A percentile compares a stretch with the other conserved stretches of the same genome.
Evolutionary conservation across 495 filamentous ascomycete genomes (phyloP).

Genomic region (Penicillium diatomitis): DNA sequence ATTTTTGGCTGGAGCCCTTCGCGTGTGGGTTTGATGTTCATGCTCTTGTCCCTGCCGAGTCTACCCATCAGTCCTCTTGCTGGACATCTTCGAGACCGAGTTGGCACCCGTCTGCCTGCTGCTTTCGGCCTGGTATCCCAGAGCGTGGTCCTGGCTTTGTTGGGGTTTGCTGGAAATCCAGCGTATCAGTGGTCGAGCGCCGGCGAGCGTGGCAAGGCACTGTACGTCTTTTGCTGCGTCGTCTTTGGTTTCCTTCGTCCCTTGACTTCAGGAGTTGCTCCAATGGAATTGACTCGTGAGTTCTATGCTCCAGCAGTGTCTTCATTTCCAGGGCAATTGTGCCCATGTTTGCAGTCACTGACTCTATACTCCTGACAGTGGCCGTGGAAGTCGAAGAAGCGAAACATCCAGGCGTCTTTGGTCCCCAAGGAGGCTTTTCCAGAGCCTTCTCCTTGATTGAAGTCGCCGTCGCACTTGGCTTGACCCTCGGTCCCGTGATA

Average conservation of each 20-base stretch:
- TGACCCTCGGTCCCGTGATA: slow-evolving; percentile 27
- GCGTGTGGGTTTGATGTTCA: slow-evolving; percentile 21
- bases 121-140: slow-evolving; percentile 12
- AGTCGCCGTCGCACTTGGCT: slow-evolving; percentile 26
- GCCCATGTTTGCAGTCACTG: too few species aligned
- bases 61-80: slow-evolving; percentile 13
- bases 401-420: slow-evolving; percentile 22
- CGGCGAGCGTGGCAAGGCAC: slow-evolving; percentile 8
- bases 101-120: slow-evolving; percentile 19
- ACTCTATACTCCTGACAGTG: neutral
- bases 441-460: slow-evolving; percentile 27
- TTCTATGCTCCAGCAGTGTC: slow-evolving; percentile 6
- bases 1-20: slow-evolving; percentile 25
- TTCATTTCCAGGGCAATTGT: too few species aligned
- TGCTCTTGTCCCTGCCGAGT: slow-evolving; percentile 19
- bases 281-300: slow-evolving; percentile 28
- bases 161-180: slow-evolving; percentile 16
- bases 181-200: slow-evolving; percentile 10
- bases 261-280: slow-evolving; percentile 19
- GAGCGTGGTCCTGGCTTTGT: slow-evolving; percentile 13
- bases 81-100: slow-evolving; percentile 23
- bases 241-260: slow-evolving; percentile 11
- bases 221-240: slow-evolving; percentile 13
- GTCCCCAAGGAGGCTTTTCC: slow-evolving; percentile 28
- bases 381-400: slow-evolving; percentile 18